Evolutionary conservation across 1,284 basidiomycete species (phyloP), one percentile per base, ranked within the genome.

Genomic region (Malassezia nana): DNA sequence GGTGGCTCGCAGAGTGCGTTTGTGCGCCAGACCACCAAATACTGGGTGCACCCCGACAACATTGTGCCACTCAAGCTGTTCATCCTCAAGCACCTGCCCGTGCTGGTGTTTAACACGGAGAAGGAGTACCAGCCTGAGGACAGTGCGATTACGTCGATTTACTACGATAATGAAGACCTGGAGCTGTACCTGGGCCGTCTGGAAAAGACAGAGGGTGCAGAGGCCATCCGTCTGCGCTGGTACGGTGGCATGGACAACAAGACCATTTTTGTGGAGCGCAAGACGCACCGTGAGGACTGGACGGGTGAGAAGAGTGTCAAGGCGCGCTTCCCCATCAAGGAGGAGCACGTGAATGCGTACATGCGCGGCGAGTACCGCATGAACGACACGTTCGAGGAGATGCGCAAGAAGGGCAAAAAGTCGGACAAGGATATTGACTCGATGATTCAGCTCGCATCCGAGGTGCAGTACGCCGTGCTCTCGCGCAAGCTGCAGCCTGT

Each of bases 291-390:
- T 48, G 92, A 98, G 77, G 92, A 98, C 75, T 98, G 94, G 92
- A 98, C 94, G 0, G 92, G 92, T 29, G 92, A 98, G 76, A 98
- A 96, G 77, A 92, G 88, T 15, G 92, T 98, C 74, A 98, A 98
- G 77, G 89, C 92, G 26, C 88, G 92, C 7, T 96, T 98, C 78
- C 85, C 89, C 1, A 86, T 98, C 76, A 92, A 94, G 76, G 92
- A 96, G 75, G 84, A 90, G 63, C 83, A 89, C 55, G 85, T 96
- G 66, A 95, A 96, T 72, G 84, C 86, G 24, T 98, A 89, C 79
- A 78, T 95, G 52, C 79, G 79, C 24, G 92, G 92, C 25, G 84
- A 88, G 67, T 86, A 94, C 76, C 92, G 83, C 30, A 88, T 95
- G 81, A 90, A 96, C 72, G 87, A 82, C 28, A 91, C 95, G 64